Evolutionary conservation across 192 early-diverging fungal genomes (phyloP), one percentile per base, ranked within the genome.

Genomic region (Spinellus fusiger): DNA sequence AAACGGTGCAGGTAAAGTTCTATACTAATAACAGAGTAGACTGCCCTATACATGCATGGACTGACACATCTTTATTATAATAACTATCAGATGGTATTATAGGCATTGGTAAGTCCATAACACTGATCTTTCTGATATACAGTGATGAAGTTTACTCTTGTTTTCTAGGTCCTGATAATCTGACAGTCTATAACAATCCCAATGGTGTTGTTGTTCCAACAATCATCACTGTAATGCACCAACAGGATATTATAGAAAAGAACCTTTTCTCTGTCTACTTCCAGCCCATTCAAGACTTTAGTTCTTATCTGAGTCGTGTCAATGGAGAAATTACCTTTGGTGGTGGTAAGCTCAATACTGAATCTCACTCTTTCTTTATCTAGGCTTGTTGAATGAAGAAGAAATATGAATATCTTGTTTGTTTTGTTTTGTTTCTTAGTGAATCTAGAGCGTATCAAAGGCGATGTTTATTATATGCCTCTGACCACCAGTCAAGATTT

Each of bases 311-410:
- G 1, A 44, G 49, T 4, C 26, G 63, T 12, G 61, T 71, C 22
- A 60, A 71, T 31, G 69, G 69, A 1, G 57, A 60, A 23, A 31
- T 71, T 9, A 58, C 59, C 4, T 71, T 71, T 61, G 69, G 69
- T 26, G 69, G 69, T 54, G 62, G 69, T 62, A 50, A 54, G 5
- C 1, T 18, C n/a, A n/a, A n/a, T n/a, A n/a, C n/a, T n/a, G n/a
- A n/a, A n/a, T n/a, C n/a, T n/a, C n/a, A n/a, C n/a, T n/a, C n/a
- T n/a, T n/a, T n/a, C n/a, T n/a, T n/a, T n/a, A n/a, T n/a, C n/a
- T n/a, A n/a, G 4, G 1, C 0, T n/a, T n/a, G n/a, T n/a, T n/a
- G n/a, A n/a, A n/a, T n/a, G n/a, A n/a, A n/a, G n/a, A n/a, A n/a
- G n/a, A 9, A 15, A 3, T 27, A 23, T 28, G 0, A 28, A 15